A percentile compares a stretch with the other conserved stretches of the same genome.
Evolutionary conservation across 2,329 filamentous ascomycete species (phyloP).

Genomic region (Blastomyces silverae): DNA sequence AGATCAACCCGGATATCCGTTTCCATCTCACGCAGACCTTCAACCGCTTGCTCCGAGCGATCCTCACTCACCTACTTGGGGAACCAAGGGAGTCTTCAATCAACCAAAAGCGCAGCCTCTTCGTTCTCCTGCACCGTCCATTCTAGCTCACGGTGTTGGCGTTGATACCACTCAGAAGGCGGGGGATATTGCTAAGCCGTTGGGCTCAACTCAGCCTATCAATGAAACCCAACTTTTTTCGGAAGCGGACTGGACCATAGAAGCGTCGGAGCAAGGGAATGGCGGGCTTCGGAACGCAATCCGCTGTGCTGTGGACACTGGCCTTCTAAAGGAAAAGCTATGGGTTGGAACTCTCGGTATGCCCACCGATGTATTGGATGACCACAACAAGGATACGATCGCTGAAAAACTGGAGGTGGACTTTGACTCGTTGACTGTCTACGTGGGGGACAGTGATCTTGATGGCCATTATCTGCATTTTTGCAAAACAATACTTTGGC

Average conservation of each 20-base stretch:
- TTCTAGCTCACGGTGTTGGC: slow-evolving; percentile 57
- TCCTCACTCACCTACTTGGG: slow-evolving; percentile 70
- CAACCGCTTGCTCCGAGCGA: slow-evolving; percentile 62
- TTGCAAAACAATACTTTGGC: slow-evolving; percentile 97
- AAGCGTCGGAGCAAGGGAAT: slow-evolving; percentile 83
- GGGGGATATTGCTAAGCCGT: slow-evolving; percentile 15
- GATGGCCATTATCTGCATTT: slow-evolving; percentile 93
- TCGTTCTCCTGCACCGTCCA: slow-evolving; percentile 66
- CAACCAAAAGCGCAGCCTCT: slow-evolving; percentile 72
- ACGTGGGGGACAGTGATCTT: slow-evolving; percentile 83
- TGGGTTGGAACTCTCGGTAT: slow-evolving; percentile 92
- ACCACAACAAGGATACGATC: slow-evolving; percentile 72
- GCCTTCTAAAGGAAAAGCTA: slow-evolving; percentile 65
- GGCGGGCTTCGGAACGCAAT: slow-evolving; percentile 86
- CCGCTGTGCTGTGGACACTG: slow-evolving; percentile 65
- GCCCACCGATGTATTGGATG: slow-evolving; percentile 77
- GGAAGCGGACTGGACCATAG: slow-evolving; percentile 73
- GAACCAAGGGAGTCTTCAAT: slow-evolving; percentile 55
- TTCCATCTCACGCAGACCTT: slow-evolving; percentile 32
- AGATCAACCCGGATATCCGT: slow-evolving; percentile 20
- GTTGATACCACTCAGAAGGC: slow-evolving; percentile 18
- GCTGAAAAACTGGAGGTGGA: slow-evolving; percentile 73
- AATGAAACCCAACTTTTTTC: slow-evolving; percentile 51
- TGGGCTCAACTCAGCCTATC: slow-evolving; percentile 14
- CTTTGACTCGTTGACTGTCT: slow-evolving; percentile 75